Evolutionary conservation across 208 protist genomes (phyloP).

Genomic region (Acanthamoeba healyi): DNA sequence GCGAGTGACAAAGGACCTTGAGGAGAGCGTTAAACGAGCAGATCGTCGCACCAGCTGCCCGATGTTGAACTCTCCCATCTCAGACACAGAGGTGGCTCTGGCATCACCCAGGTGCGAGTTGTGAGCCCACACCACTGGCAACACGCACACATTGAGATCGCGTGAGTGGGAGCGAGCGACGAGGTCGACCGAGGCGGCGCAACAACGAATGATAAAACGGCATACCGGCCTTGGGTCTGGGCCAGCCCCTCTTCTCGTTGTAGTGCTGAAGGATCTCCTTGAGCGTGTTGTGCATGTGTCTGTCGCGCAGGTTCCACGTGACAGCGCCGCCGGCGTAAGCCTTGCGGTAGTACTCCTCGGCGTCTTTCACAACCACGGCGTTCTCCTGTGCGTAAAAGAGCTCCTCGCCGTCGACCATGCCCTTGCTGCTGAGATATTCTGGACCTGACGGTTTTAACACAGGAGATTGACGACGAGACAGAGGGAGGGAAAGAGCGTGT

Average conservation of each 20-base stretch:
- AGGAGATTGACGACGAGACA: not conserved
- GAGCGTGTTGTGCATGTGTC: constrained; percentile 63
- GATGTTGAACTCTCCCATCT: constrained; percentile 40
- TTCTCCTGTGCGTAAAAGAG: constrained; percentile 60
- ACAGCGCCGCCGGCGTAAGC: constrained; percentile 54
- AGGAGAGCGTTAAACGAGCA: not conserved
- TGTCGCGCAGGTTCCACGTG: constrained; percentile 66
- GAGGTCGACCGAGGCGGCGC: not conserved
- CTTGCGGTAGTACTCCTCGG: constrained; percentile 74
- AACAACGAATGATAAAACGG: not conserved
- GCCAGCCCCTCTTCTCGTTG: constrained; percentile 15
- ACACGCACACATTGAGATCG: not conserved
- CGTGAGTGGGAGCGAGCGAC: not conserved
- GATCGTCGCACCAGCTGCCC: constrained; percentile 8
- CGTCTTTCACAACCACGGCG: constrained; percentile 55
- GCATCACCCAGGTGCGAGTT: constrained; percentile 76
- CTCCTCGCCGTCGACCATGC: constrained; percentile 37
- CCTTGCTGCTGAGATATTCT: constrained; percentile 23
- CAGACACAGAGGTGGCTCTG: not conserved
- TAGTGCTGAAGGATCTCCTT: constrained; percentile 58
- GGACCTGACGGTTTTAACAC: constrained; percentile 19
- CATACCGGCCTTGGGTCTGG: not conserved
- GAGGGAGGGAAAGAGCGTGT: not conserved
- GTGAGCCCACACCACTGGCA: constrained; percentile 74
- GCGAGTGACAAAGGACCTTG: not conserved